Evolutionary conservation across 2,329 filamentous ascomycete genomes (phyloP), one percentile per base, ranked within the genome.

Genomic region (Diaporthe destruens): DNA sequence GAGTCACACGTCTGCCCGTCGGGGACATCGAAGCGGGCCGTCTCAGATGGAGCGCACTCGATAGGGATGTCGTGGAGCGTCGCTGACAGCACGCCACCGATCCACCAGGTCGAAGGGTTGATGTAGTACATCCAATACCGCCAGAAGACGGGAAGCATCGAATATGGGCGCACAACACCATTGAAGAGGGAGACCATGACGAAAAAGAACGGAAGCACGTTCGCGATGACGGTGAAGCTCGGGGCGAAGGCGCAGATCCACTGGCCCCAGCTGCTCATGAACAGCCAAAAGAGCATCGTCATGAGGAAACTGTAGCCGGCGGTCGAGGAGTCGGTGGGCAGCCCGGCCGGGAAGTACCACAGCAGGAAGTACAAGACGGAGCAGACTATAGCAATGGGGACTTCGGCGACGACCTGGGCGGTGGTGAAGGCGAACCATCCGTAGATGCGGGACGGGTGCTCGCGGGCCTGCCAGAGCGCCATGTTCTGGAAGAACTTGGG

Each of bases 171-270:
- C 12, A 95, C 88, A 25, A 95, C 90, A 76, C 93, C 93, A 83
- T 94, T 95, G 86, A 95, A 95, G 32, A 74, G 55, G 6, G 68
- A 71, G 47, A 93, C 91, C 85, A 94, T 91, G 80, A 95, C 77
- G 83, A 95, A 93, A 87, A 95, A 94, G 84, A 95, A 94, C 0
- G 93, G 93, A 6, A 83, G 82, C 74, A 82, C 83, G 78, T 95
- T 94, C 55, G 90, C 90, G 75, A 95, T 94, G 75, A 94, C 92
- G 0, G 92, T 94, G 93, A 94, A 94, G 53, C 87, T 91, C 0
- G 93, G 93, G 0, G 93, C 92, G 80, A 95, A 95, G 0, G 94
- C 93, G 75, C 91, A 93, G 76, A 96, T 94, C 93, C 93, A 96
- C 80, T 95, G 93, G 25, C 92, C 94, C 93, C 91, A 95, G 76